Base-by-base conservation (phyloP, 2,329 filamentous ascomycete species). In the Pezicula neosporulosa region DNA sequence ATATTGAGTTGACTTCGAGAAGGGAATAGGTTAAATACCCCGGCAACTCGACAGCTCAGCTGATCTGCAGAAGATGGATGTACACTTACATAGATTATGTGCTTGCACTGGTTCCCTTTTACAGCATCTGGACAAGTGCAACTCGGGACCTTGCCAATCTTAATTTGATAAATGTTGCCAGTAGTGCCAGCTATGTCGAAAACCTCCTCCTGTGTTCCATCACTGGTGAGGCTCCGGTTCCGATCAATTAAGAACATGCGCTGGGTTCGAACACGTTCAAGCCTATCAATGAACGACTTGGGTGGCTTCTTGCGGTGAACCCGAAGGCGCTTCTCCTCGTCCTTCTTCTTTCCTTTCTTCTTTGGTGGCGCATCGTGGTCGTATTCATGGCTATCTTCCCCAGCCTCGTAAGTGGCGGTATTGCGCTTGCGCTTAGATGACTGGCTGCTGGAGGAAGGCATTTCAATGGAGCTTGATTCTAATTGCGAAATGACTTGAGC, bases 21-120 rank as follows among this genome's bases (percentile, higher is more conserved):
- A 7, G 42, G 18, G 37, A 19, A 54, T 55, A 33, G 9, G 2
- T 33, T 13, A 33, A 10, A 33, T 13, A 33, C 12, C 28, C 9
- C 30, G 12, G 2, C 39, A 13, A 24, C 39, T 42, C 24, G 24
- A 16, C 12, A 8, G 15, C 6, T 42, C 18, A 13, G n/a, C 39
- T 18, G 18, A 6, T 42, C 18, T 6, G 15, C 39, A 19, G 5
- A 18, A 42, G 33, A 8, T 47, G 47, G 15, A 21, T 24, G 28
- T 44, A 36, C 8, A 61, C 68, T 54, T 69, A 78, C 78, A 61
- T 83, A 85, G 43, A 80, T 67, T 41, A 84, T 77, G 57, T 86
- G 82, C 62, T 86, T 86, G 74, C 83, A 87, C 59, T 83, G 78
- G 42, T 80, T 78, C 4, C 81, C 77, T 51, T 78, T 79, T 33